Evolutionary conservation across 768 basidiomycete species (phyloP).

Genomic region (Sistotremastrum suecicum): DNA sequence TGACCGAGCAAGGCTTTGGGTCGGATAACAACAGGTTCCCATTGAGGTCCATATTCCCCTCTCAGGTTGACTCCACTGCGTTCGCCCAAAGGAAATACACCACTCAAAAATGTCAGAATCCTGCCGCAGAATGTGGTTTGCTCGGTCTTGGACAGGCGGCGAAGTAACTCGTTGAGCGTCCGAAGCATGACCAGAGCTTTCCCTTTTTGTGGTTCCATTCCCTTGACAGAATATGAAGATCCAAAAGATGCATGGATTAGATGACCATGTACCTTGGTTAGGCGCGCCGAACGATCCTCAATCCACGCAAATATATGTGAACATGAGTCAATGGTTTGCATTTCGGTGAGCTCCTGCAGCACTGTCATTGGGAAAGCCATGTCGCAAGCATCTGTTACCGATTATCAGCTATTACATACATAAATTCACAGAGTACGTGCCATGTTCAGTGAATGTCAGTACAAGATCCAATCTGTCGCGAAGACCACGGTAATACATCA

Average conservation of each 20-base stretch:
- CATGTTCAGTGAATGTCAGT: conserved; percentile 64
- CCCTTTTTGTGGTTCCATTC: conserved; percentile 75
- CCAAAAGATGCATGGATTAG: background rate
- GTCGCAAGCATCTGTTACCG: conserved; percentile 57
- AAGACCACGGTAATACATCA: conserved; percentile 47
- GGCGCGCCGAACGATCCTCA: conserved; percentile 50
- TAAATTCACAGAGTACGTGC: conserved; percentile 22
- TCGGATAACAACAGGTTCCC: conserved; percentile 41
- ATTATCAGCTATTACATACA: conserved; percentile 1
- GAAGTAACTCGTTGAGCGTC: conserved; percentile 74
- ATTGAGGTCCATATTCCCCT: conserved; percentile 71
- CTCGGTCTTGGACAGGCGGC: conserved; percentile 77
- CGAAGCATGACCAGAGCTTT: conserved; percentile 77
- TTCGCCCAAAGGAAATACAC: conserved; percentile 78
- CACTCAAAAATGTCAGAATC: conserved; percentile 75
- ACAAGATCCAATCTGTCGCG: conserved; percentile 55
- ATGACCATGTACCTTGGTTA: conserved; percentile 30
- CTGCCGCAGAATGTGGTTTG: conserved; percentile 81
- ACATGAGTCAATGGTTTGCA: conserved; percentile 73
- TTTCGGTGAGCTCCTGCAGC: conserved; percentile 73
- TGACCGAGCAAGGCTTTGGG: background rate
- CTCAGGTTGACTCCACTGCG: conserved; percentile 84
- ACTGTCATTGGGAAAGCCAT: conserved; percentile 55
- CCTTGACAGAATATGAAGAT: conserved; percentile 15
- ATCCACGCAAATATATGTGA: conserved; percentile 85